Conservation (phyloP, 495 filamentous ascomycete genomes). For the Neurospora tetraspora region DNA sequence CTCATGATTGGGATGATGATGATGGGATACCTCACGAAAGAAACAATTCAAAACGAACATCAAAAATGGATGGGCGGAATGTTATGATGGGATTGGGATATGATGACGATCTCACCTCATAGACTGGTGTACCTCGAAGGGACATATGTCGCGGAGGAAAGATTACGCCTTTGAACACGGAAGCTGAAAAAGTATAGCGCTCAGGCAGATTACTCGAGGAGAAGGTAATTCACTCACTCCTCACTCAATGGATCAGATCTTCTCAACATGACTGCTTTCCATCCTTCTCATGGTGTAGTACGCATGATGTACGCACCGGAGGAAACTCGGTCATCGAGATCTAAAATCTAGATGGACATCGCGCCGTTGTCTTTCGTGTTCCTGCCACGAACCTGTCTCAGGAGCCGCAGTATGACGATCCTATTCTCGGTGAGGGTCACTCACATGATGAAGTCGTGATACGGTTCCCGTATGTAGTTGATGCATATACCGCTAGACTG, state of each 20-base stretch:
- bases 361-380: background rate
- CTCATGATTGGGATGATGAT: background rate
- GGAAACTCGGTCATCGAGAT: background rate
- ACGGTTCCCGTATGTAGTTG: background rate
- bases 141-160: background rate
- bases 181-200: background rate
- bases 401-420: background rate
- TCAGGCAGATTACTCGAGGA: background rate
- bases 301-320: background rate
- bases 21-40: background rate
- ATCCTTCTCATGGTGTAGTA: background rate
- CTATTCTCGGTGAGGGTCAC: background rate
- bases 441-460: background rate
- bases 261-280: background rate
- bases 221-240: background rate
- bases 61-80: background rate
- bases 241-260: background rate
- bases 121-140: background rate
- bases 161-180: background rate
- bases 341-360: background rate
- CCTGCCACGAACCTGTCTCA: background rate
- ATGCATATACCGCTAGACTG: background rate
- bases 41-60: background rate
- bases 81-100: background rate
- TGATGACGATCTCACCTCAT: background rate